Conservation (phyloP, 768 basidiomycete genomes). For the Suillus discolor region DNA sequence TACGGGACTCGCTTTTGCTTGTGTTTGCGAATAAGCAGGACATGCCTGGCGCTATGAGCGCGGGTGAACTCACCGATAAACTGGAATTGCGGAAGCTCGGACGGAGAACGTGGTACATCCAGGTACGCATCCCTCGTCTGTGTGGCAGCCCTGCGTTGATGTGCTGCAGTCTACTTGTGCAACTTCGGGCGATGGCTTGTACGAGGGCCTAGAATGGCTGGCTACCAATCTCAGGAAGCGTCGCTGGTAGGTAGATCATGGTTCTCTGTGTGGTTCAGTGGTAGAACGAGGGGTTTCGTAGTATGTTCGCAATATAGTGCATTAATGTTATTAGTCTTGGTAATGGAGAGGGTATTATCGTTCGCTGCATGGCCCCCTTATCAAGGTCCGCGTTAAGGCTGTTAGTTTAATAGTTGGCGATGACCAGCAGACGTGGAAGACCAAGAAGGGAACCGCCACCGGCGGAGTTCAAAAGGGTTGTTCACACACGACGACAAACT, state of each 20-base stretch:
- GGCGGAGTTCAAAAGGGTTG: conserved; percentile 36
- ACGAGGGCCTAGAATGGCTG: conserved; percentile 96
- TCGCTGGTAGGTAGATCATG: conserved; percentile 24
- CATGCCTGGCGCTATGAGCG: conserved; percentile 96
- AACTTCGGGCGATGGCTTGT: conserved; percentile 94
- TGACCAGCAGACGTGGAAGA: neutral
- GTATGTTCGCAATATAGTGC: neutral
- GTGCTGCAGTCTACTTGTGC: conserved; percentile 64
- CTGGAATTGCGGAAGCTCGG: conserved; percentile 93
- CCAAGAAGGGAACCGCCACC: conserved; percentile 20
- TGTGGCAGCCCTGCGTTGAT: conserved; percentile 6
- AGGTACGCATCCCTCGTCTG: conserved; percentile 55
- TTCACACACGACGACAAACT: conserved; percentile 38
- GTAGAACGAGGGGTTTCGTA: neutral
- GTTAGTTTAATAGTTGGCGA: neutral
- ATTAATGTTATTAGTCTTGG: neutral
- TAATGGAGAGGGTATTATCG: neutral
- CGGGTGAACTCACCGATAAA: conserved; percentile 97
- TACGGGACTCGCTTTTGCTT: conserved; percentile 94
- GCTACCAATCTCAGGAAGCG: conserved; percentile 96
- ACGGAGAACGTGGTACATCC: conserved; percentile 97
- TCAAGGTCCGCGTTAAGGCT: neutral
- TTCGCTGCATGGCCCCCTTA: neutral
- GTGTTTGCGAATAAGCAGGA: conserved; percentile 99
- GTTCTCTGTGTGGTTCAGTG: neutral